Evolutionary conservation across 176 grass and related monocot genomes (phyloP), one percentile per base, ranked within the genome.

Genomic region (Lolium perenne): DNA sequence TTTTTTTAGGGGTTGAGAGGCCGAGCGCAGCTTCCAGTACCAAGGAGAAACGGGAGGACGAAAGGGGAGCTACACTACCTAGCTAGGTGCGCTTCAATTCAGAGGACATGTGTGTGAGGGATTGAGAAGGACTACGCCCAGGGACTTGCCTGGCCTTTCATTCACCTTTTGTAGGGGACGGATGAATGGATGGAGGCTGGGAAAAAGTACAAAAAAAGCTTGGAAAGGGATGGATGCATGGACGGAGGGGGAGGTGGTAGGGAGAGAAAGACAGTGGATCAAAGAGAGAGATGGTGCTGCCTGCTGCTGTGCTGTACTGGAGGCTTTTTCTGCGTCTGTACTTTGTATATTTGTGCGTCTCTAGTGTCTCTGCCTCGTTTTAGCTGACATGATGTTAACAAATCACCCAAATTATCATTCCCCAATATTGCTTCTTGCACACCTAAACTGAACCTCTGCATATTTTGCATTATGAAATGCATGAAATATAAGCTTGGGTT

Each of bases 361-460:
- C 26, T 20, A 63, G 4, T 57, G 38, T 40, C 58, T 78, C 54
- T 89, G 87, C 84, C 87, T 92, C 87, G 8, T 87, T 68, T 70
- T 25, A 84, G 70, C 87, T 92, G 84, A 92, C 87, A 92, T 57
- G 68, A 71, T 77, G 15, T 81, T 84, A 63, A 84, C 70, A 81
- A 35, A 74, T 67, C 68, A 32, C 51, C 32, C 32, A 68, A 10
- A 1, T 50, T 16, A 25, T 23, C 46, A 1, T 2, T 20, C 69
- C 21, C 43, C 14, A 21, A 4, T 47, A 59, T 79, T 46, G 85
- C 76, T 87, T 68, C 23, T n/a, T 84, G 75, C 81, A 76, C 85
- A 61, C 43, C 5, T 3, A 43, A 8, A 82, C 32, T 55, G 53
- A 8, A 73, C 68, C 49, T 2, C 8, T 22, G 0, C 43, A 57